phyloP scores from a whole-genome alignment of 2,329 filamentous ascomycete species.

The Camptophora hylomeconis region DNA sequence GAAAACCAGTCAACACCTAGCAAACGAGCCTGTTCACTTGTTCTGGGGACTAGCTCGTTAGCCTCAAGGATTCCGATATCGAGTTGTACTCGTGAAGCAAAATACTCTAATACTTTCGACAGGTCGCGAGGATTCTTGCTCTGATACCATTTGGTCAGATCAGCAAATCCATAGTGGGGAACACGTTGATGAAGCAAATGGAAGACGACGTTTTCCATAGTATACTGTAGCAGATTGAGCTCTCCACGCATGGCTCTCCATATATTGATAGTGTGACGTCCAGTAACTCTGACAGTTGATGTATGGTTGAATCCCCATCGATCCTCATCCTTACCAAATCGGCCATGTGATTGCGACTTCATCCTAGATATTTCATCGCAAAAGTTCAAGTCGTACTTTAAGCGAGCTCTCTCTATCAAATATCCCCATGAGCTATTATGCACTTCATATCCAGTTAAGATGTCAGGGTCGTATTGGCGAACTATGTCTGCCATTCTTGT shows the following conservation, averaged over 20 bases:
- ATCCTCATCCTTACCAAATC: constrained; percentile 75
- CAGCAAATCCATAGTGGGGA: constrained; percentile 70
- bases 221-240: constrained; percentile 83
- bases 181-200: constrained; percentile 78
- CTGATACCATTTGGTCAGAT: constrained; percentile 70
- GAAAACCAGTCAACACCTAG: constrained; percentile 95
- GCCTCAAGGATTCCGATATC: constrained; percentile 83
- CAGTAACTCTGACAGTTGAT: constrained; percentile 83
- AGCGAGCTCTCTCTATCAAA: constrained; percentile 72
- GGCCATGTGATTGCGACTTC: constrained; percentile 68
- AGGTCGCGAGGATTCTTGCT: constrained; percentile 57
- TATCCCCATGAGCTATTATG: constrained; percentile 93
- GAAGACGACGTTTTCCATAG: constrained; percentile 89
- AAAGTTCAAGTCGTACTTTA: constrained; percentile 80
- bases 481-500: constrained; percentile 81
- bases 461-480: constrained; percentile 71
- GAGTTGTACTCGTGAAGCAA: constrained; percentile 59
- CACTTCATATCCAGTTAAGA: constrained; percentile 89
- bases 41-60: constrained; percentile 78
- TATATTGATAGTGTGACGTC: constrained; percentile 90
- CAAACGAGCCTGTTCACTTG: constrained; percentile 84
- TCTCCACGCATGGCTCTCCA: constrained; percentile 95
- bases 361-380: constrained; percentile 86
- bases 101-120: constrained; percentile 64
- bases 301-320: constrained; percentile 91